Evolutionary conservation across 768 basidiomycete genomes (phyloP), one percentile per base, ranked within the genome.

Genomic region (Vishniacozyma victoriae): DNA sequence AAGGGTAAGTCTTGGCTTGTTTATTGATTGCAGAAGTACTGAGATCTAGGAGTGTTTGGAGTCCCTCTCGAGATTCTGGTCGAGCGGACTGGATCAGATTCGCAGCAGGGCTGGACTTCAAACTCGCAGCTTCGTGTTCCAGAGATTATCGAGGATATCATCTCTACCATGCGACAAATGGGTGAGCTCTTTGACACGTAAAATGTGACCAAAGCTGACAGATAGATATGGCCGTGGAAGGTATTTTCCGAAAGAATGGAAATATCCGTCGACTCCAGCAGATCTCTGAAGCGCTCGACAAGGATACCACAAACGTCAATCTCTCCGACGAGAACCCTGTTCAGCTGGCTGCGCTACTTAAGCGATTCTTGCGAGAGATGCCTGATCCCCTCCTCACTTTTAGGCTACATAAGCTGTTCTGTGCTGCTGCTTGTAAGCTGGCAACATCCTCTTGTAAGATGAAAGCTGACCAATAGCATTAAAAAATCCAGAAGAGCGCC

Each of bases 151-250:
- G 95, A 99, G 70, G 95, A 99, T 65, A 88, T 95, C 50, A 82
- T 99, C 38, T 93, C 90, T 42, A 91, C 95, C 11, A 97, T 99
- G 95, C 79, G 86, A 67, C 92, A 96, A 71, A 97, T 97, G 95
- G 93, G 93, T 95, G 48, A 55, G 85, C 74, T 3, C 29, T 16
- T 23, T 5, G 35, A n/a, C 22, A 3, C 13, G n/a, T 3, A 3
- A 13, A 7, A 9, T 11, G 4, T 23, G 5, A 1, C 29, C 25
- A 33, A 33, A 29, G 33, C 35, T 45, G 46, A 45, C 35, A 27
- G 26, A 40, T 57, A 97, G 95, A 99, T 75, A 91, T 99, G 88
- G 97, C 95, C 7, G 79, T 99, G 33, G 95, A 97, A 74, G 95
- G 95, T 49, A 93, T 99, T 57, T 99, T 99, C 79, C 81, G 95